A percentile compares a stretch with the other conserved stretches of the same genome.
Conservation (phyloP, 2,329 filamentous ascomycete genomes). For the Epichloe sylvatica region DNA sequence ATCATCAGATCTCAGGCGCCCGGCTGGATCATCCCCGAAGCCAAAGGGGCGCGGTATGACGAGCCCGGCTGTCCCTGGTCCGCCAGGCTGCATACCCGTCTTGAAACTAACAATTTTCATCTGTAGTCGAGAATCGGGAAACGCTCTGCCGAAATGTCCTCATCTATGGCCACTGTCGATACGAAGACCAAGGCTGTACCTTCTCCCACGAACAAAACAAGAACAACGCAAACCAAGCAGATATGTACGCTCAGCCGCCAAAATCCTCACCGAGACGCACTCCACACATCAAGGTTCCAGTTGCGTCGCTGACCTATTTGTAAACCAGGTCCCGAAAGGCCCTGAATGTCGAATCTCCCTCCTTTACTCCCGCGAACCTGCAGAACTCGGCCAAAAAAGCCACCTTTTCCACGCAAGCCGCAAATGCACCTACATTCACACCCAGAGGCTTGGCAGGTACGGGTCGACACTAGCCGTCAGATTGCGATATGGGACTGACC, state of each 20-base stretch:
- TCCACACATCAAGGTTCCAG: not conserved
- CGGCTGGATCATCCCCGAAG: constrained; percentile 39
- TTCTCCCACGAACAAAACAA: constrained; percentile 77
- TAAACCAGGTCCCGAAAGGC: constrained; percentile 50
- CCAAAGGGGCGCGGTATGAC: constrained; percentile 41
- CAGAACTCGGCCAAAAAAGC: constrained; percentile 46
- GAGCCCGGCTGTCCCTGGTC: not conserved
- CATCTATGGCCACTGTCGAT: constrained; percentile 86
- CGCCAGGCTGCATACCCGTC: not conserved
- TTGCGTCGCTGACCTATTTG: constrained; percentile 1
- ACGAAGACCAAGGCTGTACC: constrained; percentile 79
- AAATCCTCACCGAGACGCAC: not conserved
- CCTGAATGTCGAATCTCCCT: constrained; percentile 89
- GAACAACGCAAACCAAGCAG: constrained; percentile 28
- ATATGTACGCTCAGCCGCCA: constrained; percentile 30
- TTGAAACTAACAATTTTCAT: constrained; percentile 2
- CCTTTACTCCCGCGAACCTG: constrained; percentile 62
- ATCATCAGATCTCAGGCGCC: constrained; percentile 33
- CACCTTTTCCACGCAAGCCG: constrained; percentile 76
- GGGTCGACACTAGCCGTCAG: not conserved
- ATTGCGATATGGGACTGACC: not conserved
- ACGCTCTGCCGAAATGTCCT: constrained; percentile 84
- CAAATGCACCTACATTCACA: constrained; percentile 77
- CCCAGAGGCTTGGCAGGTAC: constrained; percentile 45
- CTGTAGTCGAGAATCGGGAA: constrained; percentile 59